Evolutionary conservation across 225 moss, liverwort and hornwort species (phyloP).

Genomic region (Marchantia polymorpha): DNA sequence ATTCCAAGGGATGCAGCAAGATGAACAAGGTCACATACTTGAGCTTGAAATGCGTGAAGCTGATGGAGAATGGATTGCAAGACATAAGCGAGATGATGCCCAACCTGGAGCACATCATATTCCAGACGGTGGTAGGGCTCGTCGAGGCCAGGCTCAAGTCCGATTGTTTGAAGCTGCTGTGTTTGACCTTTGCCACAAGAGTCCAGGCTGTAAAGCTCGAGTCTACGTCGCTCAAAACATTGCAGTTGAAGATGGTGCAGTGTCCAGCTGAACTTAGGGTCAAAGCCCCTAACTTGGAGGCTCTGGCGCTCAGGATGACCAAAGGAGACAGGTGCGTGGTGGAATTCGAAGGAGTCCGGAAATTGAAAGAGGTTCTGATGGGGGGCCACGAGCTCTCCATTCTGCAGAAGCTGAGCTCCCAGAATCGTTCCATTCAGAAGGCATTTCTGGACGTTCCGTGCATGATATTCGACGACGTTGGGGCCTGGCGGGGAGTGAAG

Average conservation of each 20-base stretch:
- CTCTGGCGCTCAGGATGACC: slow-evolving; percentile 66
- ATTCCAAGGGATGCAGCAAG: slow-evolving; percentile 27
- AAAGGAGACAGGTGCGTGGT: slow-evolving; percentile 27
- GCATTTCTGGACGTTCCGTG: slow-evolving; percentile 63
- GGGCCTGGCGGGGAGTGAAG: slow-evolving; percentile 51
- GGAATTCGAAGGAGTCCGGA: slow-evolving; percentile 43
- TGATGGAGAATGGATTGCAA: slow-evolving; percentile 42
- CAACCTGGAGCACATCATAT: slow-evolving; percentile 31
- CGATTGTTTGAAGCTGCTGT: slow-evolving; percentile 35
- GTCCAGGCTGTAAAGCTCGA: slow-evolving; percentile 49
- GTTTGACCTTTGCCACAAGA: slow-evolving; percentile 46
- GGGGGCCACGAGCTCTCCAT: slow-evolving; percentile 56
- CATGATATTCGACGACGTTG: slow-evolving; percentile 41
- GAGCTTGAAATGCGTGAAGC: slow-evolving; percentile 57
- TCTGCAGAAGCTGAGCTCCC: slow-evolving; percentile 36
- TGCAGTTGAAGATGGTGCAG: slow-evolving; percentile 69
- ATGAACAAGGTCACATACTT: slow-evolving; percentile 34
- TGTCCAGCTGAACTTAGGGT: slow-evolving; percentile 52
- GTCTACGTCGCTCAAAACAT: slow-evolving; percentile 35
- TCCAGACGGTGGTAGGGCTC: slow-evolving; percentile 58
- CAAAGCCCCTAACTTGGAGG: slow-evolving; percentile 39
- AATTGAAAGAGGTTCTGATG: slow-evolving; percentile 45
- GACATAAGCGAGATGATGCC: slow-evolving; percentile 52
- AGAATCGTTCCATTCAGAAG: slow-evolving; percentile 39
- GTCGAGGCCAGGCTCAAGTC: slow-evolving; percentile 52